Base-by-base conservation (phyloP, 257 asterid genomes). In the Gentiana macrophylla region DNA sequence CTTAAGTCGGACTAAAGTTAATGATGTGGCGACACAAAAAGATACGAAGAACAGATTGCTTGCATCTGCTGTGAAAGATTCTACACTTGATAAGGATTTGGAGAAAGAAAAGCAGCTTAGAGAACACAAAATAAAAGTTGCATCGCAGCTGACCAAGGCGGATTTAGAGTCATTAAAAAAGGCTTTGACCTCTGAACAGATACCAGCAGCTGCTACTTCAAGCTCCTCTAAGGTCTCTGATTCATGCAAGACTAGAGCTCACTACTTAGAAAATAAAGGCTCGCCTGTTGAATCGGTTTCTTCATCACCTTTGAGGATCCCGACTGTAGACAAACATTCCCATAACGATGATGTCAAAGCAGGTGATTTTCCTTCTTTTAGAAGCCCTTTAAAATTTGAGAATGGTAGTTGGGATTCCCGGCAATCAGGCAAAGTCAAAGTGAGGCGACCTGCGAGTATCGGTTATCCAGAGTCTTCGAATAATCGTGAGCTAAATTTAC, bases 231-330 rank as follows among this genome's bases (percentile, higher is more conserved):
- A 84, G 80, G 76, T 85, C 66, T 92, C 97, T 36, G 86, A 67
- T 63, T 83, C 94, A 63, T 79, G 79, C 60, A 88, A 76, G 76
- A 77, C 62, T 56, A 76, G 80, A 72, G 61, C 57, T 44, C 77
- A 73, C 77, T 66, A 56, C 63, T 60, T 59, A 49, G 82, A 72
- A 67, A 74, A 65, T 70, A 86, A 70, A 77, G 83, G 89, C 49
- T 88, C 97, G 32, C 99, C 95, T 24, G 90, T 68, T 52, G 95
- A 79, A 64, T 88, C 99, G 0, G 99, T 88, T 69, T 92, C 94
- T 37, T 92, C 97, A 32, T 92, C 95, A 59, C 99, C 99, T 60
- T 54, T 81, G 74, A 72, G 89, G 72, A 60, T 54, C 64, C 62
- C 75, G 57, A 68, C 50, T 63, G 57, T 49, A 5, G 73, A 70